Evolutionary conservation across 148 eudicot genomes (phyloP), one percentile per base, ranked within the genome.

Genomic region (Selenicereus undatus): DNA sequence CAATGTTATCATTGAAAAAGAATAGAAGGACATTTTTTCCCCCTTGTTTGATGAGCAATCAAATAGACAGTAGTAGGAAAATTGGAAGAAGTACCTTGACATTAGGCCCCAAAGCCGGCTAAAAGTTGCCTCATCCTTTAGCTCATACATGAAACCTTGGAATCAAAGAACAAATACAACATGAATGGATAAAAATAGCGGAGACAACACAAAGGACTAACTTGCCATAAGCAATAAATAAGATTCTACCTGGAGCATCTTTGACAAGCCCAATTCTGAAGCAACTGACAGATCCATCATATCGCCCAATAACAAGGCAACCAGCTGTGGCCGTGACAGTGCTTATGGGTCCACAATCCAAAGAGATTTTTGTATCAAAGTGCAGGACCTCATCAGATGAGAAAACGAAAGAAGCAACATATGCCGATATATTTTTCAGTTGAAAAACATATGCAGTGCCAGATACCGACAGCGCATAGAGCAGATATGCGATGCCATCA

Each of bases 91-190:
- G 77, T 80, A 96, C 99, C 99, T 92, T 79, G 99, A 91, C 90
- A 96, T 72, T 62, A 96, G 77, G 79, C 99, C 93, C 97, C 98
- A 96, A 81, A 96, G 82, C 62, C 98, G 97, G 82, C 95, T 89
- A 79, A 96, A 84, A 74, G 93, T 90, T 76, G 97, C 92, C 86
- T 94, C 99, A 85, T 96, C 98, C 78, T 91, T 90, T 81, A 96
- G 78, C 81, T 94, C 95, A 83, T 84, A 78, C 82, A 76, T 85
- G 87, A 96, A 94, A 70, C 90, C 99, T 96, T 80, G 58, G 81
- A 83, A 72, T 32, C 16, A 58, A 65, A 1, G 22, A 80, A 11
- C 43, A 79, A 11, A 21, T 50, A 73, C 74, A 79, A 70, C 45
- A 32, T 39, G 21, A 73, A 39, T 68, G 54, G 60, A 71, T 56